Conservation (phyloP, 176 grass and related monocot species). For the Musa acuminata region DNA sequence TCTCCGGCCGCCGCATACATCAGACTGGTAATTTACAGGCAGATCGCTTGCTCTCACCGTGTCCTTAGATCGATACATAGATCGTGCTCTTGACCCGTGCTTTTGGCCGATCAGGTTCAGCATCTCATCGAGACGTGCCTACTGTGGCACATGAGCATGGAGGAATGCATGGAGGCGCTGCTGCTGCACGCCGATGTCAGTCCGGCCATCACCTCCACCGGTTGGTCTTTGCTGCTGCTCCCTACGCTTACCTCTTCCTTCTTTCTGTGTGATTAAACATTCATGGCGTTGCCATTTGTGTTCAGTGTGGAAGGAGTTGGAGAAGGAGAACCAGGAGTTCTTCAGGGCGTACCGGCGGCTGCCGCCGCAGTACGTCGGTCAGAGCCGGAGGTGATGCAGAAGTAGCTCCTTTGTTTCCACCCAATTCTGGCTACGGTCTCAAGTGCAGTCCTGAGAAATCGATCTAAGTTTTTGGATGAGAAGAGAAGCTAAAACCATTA, state of each 20-base stretch:
- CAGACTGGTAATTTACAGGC: neutral
- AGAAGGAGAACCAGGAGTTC: slow-evolving; percentile 88
- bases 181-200: slow-evolving; percentile 55
- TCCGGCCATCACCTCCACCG: slow-evolving; percentile 65
- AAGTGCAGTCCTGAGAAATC: no score
- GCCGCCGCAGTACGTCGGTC: neutral
- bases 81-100: neutral
- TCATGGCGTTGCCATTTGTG: neutral
- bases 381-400: neutral
- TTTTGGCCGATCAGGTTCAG: slow-evolving; percentile 38
- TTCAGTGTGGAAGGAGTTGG: slow-evolving; percentile 83
- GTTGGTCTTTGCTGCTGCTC: slow-evolving; percentile 5
- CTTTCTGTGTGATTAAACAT: neutral
- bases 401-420: no score
- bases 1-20: neutral
- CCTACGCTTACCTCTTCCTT: neutral
- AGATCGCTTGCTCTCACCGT: neutral
- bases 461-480: no score
- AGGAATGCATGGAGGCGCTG: slow-evolving; percentile 74
- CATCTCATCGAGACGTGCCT: slow-evolving; percentile 82
- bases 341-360: slow-evolving; percentile 46
- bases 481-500: no score
- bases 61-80: neutral
- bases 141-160: slow-evolving; percentile 81
- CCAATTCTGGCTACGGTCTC: no score